Evolutionary conservation across 768 basidiomycete genomes (phyloP).

Genomic region (Lentinula sp.): DNA sequence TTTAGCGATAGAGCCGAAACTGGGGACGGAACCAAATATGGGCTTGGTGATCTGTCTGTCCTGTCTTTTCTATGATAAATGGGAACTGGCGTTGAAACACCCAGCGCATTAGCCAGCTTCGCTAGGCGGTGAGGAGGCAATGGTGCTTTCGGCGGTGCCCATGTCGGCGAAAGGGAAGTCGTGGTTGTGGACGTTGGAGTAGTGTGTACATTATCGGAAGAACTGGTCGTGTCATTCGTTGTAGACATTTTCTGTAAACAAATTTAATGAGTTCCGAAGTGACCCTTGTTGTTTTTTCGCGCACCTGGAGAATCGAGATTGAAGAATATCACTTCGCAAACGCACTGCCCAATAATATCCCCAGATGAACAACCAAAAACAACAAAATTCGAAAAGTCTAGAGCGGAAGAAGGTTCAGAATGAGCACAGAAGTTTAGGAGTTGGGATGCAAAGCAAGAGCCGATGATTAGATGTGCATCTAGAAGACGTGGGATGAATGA

Average conservation of each 20-base stretch:
- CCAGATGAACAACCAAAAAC: not conserved
- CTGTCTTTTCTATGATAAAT: slow-evolving; percentile 19
- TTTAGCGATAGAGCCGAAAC: not conserved
- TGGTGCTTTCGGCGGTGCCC: slow-evolving; percentile 67
- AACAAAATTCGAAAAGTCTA: not conserved
- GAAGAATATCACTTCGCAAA: not conserved
- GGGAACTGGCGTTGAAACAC: slow-evolving; percentile 71
- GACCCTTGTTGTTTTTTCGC: not conserved
- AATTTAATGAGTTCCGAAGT: not conserved
- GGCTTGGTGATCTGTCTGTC: not conserved
- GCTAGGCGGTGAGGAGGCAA: slow-evolving; percentile 73
- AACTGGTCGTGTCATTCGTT: slow-evolving; percentile 2
- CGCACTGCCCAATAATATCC: not conserved
- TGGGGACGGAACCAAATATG: slow-evolving; percentile 3
- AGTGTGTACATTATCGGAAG: slow-evolving; percentile 1
- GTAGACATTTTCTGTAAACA: not conserved
- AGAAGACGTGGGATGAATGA: not conserved
- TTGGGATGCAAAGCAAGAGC: not conserved
- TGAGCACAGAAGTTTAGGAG: not conserved
- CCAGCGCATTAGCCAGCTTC: slow-evolving; percentile 81
- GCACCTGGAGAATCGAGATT: not conserved
- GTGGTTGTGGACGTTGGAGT: slow-evolving; percentile 9
- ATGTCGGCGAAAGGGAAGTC: slow-evolving; percentile 31
- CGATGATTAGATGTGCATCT: not conserved
- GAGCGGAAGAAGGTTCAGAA: not conserved